A percentile compares a stretch with the other conserved stretches of the same genome.
Conservation (phyloP, 2,329 filamentous ascomycete genomes). For the Colletotrichum karsti region DNA sequence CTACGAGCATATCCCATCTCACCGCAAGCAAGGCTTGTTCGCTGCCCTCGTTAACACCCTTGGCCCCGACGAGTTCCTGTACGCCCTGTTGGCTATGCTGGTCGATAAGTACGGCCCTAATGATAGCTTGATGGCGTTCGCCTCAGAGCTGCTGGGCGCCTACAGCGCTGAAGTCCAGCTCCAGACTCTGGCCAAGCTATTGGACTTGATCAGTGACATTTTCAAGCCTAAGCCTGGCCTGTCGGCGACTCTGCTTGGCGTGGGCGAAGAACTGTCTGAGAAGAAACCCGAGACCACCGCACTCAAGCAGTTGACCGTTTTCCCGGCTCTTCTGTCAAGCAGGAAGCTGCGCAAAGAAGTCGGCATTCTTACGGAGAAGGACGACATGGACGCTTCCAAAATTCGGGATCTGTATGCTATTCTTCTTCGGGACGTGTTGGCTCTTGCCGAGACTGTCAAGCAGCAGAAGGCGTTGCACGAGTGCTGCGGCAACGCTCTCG, state of each 20-base stretch:
- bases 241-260: constrained; percentile 75
- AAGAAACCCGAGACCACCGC: constrained; percentile 52
- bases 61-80: constrained; percentile 86
- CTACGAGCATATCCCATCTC: constrained; percentile 93
- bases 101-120: constrained; percentile 88
- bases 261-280: constrained; percentile 52
- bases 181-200: constrained; percentile 77
- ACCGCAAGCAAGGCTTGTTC: constrained; percentile 85
- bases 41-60: constrained; percentile 85
- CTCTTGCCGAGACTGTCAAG: constrained; percentile 72
- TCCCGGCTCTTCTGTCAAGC: constrained; percentile 67
- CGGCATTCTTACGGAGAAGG: constrained; percentile 62
- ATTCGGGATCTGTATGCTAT: constrained; percentile 74
- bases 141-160: constrained; percentile 75
- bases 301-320: constrained; percentile 61
- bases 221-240: constrained; percentile 79
- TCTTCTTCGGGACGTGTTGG: constrained; percentile 71
- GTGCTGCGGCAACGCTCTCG: constrained; percentile 75
- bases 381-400: constrained; percentile 73
- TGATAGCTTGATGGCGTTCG: constrained; percentile 77
- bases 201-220: constrained; percentile 79
- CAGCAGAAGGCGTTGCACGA: constrained; percentile 61
- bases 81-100: constrained; percentile 87
- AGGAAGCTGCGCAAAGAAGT: constrained; percentile 65
- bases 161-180: constrained; percentile 83